Base-by-base conservation (phyloP, 495 filamentous ascomycete species). In the Aspergillus carlsbadensis region DNA sequence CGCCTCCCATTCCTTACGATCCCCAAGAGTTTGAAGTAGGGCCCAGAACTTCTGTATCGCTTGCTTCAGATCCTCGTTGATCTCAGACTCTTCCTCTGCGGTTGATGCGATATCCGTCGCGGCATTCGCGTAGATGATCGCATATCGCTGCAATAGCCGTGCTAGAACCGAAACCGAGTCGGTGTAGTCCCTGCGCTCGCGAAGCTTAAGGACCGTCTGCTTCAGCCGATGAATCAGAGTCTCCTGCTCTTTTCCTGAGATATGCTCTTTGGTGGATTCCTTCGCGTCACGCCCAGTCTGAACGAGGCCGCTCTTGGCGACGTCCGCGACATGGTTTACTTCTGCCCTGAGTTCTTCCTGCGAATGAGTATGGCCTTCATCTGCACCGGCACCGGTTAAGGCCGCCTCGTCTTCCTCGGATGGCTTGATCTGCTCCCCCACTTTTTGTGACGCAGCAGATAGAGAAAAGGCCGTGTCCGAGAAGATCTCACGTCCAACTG, bases 401-500 rank as follows among this genome's bases (percentile, higher is more conserved):
- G 77, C 70, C 24, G 84, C 70, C 44, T 81, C 73, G 24, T 91
- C 84, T 36, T 82, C 76, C 14, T 79, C 52, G 0, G 85, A 85
- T 1, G 90, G 90, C 52, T 88, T 82, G 7, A 91, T 64, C 49
- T 87, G 75, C 65, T 89, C 82, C 6, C 83, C 90, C 4, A 87
- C 86, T 58, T 90, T 78, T 46, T 86, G 82, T 0, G 91, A 90
- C 6, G 84, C 83, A 29, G 80, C 76, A 2, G 91, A 90, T 10
- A 94, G 64, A 0, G 86, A 87, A 43, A 89, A 86, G 0, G 90
- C 89, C 1, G 93, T 92, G 60, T 96, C 92, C 54, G 83, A 83
- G 64, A 98, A 93, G 22, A 98, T 85, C 66, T 96, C 88, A 8
- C 90, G 84, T 10, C 85, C 88, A 53, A 98, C 81, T 0, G 85